These are phyloP conservation scores for Thermochaetoides dissita DNA, from an alignment of 2,329 filamentous ascomycete genomes.

Conservation along the genomic window DNA sequence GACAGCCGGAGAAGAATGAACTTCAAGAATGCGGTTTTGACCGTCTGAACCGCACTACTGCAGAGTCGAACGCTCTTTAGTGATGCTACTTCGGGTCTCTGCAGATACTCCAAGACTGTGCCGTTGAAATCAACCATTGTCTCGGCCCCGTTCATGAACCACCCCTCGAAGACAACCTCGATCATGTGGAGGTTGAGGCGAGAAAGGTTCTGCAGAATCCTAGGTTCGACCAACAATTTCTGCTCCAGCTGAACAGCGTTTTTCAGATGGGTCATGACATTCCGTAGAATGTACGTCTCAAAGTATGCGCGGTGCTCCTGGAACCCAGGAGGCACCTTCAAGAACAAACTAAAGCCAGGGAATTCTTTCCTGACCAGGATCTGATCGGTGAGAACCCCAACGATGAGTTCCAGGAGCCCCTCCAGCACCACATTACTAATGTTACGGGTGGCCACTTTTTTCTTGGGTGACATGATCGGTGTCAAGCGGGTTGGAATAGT, in stretches of 20 bases:
- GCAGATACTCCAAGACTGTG: conserved; percentile 73
- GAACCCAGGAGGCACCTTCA: conserved; percentile 83
- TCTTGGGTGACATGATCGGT: conserved; percentile 46
- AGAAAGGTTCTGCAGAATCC: conserved; percentile 73
- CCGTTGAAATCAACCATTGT: conserved; percentile 75
- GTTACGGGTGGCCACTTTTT: conserved; percentile 33
- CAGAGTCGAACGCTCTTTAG: conserved; percentile 87
- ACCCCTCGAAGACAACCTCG: conserved; percentile 88
- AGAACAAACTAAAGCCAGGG: conserved; percentile 67
- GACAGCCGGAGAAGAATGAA: conserved; percentile 71
- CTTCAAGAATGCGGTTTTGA: conserved; percentile 64
- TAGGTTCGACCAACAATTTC: conserved; percentile 62
- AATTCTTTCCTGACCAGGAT: conserved; percentile 81
- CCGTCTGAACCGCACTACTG: conserved; percentile 62
- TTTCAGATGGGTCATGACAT: conserved; percentile 56
- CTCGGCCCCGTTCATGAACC: conserved; percentile 83
- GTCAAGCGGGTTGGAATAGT: conserved; percentile 50
- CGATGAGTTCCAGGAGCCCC: conserved; percentile 60
- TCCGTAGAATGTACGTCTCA: conserved; percentile 73
- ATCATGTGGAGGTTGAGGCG: conserved; percentile 68
- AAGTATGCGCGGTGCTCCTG: conserved; percentile 93
- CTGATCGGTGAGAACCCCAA: conserved; percentile 74
- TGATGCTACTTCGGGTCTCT: conserved; percentile 65
- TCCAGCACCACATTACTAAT: conserved; percentile 61
- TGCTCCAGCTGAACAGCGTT: conserved; percentile 58